Conservation (phyloP, 1,284 basidiomycete genomes). For the Ganoderma sp. region DNA sequence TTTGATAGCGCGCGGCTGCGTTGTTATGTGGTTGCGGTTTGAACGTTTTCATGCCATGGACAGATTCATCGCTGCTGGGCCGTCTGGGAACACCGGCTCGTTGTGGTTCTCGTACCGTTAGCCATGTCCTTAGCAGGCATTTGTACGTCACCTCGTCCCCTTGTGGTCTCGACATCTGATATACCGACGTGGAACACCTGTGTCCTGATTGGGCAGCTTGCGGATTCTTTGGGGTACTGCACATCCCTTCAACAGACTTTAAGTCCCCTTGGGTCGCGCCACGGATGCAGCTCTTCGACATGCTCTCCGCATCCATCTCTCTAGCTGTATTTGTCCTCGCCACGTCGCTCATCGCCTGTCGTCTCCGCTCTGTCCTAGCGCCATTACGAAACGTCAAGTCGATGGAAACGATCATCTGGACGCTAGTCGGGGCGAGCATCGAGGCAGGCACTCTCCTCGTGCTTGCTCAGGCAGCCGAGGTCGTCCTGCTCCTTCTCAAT, state of each 20-base stretch:
- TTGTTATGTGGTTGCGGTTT: background rate
- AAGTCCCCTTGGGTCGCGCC: conserved; percentile 26
- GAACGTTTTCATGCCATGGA: conserved; percentile 2
- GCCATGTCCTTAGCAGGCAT: conserved; percentile 19
- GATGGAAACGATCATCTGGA: conserved; percentile 19
- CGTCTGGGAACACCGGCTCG: conserved; percentile 23
- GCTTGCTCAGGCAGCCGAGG: conserved; percentile 19
- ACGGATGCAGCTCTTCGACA: conserved; percentile 23
- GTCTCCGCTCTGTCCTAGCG: conserved; percentile 22
- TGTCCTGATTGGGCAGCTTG: conserved; percentile 13
- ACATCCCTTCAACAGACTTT: conserved; percentile 17
- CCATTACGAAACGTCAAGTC: conserved; percentile 21
- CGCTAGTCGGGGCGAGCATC: conserved; percentile 21
- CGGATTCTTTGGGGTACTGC: conserved; percentile 18
- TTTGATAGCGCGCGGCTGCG: background rate
- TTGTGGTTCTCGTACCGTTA: conserved; percentile 23
- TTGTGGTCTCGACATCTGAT: background rate
- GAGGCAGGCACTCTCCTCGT: conserved; percentile 28
- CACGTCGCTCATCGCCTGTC: conserved; percentile 23
- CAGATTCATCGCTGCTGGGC: conserved; percentile 33
- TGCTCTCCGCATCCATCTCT: conserved; percentile 18
- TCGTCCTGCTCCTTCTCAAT: conserved; percentile 20
- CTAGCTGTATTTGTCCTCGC: conserved; percentile 18
- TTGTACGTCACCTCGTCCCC: conserved; percentile 19
- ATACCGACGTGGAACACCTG: background rate